Evolutionary conservation across 2,329 filamentous ascomycete species (phyloP).

Genomic region (Fusarium oligoseptatum): DNA sequence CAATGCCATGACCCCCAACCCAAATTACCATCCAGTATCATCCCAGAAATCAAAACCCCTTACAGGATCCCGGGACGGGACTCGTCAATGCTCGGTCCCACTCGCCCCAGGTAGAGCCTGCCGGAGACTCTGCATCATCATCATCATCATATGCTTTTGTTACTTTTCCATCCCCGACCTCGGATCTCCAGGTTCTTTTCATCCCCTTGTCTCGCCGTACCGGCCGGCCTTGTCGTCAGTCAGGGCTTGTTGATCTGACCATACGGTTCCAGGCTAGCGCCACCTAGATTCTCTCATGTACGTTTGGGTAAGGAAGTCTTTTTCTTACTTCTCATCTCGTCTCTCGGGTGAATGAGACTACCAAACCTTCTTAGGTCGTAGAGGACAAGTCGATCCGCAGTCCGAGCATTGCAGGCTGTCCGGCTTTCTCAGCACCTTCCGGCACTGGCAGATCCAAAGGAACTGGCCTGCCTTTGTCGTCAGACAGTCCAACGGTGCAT

Average conservation of each 20-base stretch:
- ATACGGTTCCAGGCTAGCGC: neutral
- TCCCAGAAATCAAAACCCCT: neutral
- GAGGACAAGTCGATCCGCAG: constrained; percentile 53
- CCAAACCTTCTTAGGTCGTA: constrained; percentile 52
- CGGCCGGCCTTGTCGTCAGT: constrained; percentile 1
- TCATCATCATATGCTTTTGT: neutral
- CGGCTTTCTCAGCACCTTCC: constrained; percentile 54
- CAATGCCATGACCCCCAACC: neutral
- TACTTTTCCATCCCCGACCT: constrained; percentile 11
- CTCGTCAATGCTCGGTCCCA: neutral
- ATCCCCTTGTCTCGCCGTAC: neutral
- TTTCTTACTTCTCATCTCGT: too few species aligned
- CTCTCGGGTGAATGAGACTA: constrained; percentile 1
- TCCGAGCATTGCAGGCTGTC: constrained; percentile 52
- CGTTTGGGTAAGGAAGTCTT: neutral
- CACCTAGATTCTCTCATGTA: constrained; percentile 17
- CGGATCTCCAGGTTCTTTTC: constrained; percentile 14
- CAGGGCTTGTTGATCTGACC: neutral
- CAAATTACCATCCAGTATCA: neutral
- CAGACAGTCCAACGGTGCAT: constrained; percentile 54
- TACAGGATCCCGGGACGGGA: neutral
- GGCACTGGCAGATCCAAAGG: constrained; percentile 58
- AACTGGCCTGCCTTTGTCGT: constrained; percentile 54
- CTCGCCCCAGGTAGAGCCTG: constrained; percentile 4
- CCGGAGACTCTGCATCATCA: neutral